These are phyloP conservation scores for Colletotrichum horii DNA, from an alignment of 2,329 filamentous ascomycete genomes.

Conservation along the genomic window DNA sequence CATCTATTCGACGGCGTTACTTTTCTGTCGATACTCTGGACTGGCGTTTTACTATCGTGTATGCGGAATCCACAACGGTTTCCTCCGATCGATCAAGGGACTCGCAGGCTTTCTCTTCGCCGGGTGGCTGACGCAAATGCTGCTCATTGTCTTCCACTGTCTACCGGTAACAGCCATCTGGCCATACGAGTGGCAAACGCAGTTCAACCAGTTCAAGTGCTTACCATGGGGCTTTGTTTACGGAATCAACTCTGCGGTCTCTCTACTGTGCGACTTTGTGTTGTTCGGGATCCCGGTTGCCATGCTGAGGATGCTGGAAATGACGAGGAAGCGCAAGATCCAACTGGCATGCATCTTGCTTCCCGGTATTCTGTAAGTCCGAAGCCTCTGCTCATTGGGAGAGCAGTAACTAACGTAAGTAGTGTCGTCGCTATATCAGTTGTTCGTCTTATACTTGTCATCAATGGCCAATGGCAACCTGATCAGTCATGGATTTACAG, in stretches of 20 bases:
- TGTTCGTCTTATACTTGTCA: constrained; percentile 50
- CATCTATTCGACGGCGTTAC: constrained; percentile 54
- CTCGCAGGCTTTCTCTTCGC: constrained; percentile 41
- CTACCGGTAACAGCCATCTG: constrained; percentile 54
- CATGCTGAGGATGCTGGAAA: constrained; percentile 50
- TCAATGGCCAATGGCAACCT: constrained; percentile 49
- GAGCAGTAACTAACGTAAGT: background rate
- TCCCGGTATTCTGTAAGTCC: constrained; percentile 52
- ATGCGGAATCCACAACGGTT: constrained; percentile 39
- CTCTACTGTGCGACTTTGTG: constrained; percentile 53
- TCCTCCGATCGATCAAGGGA: constrained; percentile 39
- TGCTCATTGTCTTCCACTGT: constrained; percentile 58
- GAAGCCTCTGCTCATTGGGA: background rate
- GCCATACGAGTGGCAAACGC: constrained; percentile 55
- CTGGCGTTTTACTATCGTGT: constrained; percentile 57
- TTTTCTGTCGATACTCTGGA: constrained; percentile 56
- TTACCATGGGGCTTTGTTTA: constrained; percentile 57
- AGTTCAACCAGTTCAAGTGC: constrained; percentile 45
- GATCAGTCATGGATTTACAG: constrained; percentile 58
- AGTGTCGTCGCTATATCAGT: constrained; percentile 56
- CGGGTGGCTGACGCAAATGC: constrained; percentile 52
- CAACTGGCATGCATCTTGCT: constrained; percentile 52
- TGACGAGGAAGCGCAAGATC: constrained; percentile 48
- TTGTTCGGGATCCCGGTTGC: constrained; percentile 55
- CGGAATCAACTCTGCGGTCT: constrained; percentile 53